Conservation (phyloP, 176 grass and related monocot species). For the Rhynchospora breviuscula region DNA sequence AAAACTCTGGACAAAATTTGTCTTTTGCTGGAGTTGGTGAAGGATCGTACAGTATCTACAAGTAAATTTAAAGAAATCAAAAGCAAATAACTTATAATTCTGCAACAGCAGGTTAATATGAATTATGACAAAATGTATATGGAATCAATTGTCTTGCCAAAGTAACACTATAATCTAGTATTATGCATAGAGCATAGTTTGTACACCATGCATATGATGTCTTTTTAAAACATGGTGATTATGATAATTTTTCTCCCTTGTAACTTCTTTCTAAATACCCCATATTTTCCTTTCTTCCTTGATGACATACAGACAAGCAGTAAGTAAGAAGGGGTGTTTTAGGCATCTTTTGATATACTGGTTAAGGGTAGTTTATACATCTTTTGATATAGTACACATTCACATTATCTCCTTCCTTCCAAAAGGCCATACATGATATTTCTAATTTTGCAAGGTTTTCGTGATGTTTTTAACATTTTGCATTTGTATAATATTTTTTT, state of each 20-base stretch:
- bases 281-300: neutral
- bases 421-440: neutral
- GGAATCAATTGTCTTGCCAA: neutral
- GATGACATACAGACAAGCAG: too few relatives aligned
- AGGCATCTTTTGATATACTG: neutral
- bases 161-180: neutral
- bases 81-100: slow-evolving; percentile 10
- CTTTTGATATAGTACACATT: neutral
- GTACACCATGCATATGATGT: neutral
- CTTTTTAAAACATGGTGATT: neutral
- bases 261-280: neutral
- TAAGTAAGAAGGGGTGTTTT: neutral
- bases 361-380: neutral
- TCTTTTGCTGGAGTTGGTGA: slow-evolving; percentile 68
- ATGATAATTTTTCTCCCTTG: neutral
- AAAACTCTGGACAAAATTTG: slow-evolving; percentile 67
- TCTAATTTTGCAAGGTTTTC: neutral
- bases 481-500: neutral
- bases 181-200: neutral
- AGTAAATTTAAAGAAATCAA: slow-evolving; percentile 19
- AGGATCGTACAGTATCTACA: slow-evolving; percentile 84
- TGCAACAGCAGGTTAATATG: slow-evolving; percentile 6
- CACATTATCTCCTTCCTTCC: neutral
- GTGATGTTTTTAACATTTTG: neutral
- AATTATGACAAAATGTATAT: slow-evolving; percentile 8